Percentiles rank a stretch among this genome's conserved stretches.
phyloP scores from a whole-genome alignment of 345 rosid species.

The Moricandia moricandioides region DNA sequence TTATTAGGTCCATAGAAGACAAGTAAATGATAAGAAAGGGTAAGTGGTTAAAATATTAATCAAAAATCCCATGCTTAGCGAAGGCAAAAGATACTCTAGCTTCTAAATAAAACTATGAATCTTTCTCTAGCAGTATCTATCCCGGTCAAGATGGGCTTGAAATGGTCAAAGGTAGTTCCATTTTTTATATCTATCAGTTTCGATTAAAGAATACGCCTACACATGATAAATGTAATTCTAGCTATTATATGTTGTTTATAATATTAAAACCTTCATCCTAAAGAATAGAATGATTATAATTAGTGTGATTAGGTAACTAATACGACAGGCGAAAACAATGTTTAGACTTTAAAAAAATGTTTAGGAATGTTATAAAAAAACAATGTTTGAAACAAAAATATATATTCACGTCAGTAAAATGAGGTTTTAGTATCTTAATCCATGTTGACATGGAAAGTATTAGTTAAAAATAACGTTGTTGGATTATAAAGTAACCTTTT shows the following conservation, averaged over 20 bases:
- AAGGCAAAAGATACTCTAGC: background rate
- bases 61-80: conserved; percentile 21
- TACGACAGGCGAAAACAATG: background rate
- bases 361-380: too few relatives aligned
- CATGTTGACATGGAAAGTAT: background rate
- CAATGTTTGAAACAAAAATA: too few relatives aligned
- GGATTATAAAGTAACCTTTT: background rate
- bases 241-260: too few relatives aligned
- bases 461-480: background rate
- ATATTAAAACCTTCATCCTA: too few relatives aligned
- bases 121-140: background rate
- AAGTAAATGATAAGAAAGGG: background rate
- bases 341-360: too few relatives aligned
- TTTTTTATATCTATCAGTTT: background rate
- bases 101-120: background rate
- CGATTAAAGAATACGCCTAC: background rate
- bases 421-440: background rate
- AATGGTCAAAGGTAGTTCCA: conserved; percentile 7
- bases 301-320: background rate
- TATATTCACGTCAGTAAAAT: background rate
- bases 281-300: too few relatives aligned
- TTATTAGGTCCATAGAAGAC: background rate
- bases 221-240: background rate
- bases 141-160: background rate
- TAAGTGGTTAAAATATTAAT: background rate